A percentile compares a stretch with the other conserved stretches of the same genome.
These are phyloP conservation scores for Triticum monococcum DNA, from an alignment of 176 grass and related monocot species.

Conservation along the genomic window DNA sequence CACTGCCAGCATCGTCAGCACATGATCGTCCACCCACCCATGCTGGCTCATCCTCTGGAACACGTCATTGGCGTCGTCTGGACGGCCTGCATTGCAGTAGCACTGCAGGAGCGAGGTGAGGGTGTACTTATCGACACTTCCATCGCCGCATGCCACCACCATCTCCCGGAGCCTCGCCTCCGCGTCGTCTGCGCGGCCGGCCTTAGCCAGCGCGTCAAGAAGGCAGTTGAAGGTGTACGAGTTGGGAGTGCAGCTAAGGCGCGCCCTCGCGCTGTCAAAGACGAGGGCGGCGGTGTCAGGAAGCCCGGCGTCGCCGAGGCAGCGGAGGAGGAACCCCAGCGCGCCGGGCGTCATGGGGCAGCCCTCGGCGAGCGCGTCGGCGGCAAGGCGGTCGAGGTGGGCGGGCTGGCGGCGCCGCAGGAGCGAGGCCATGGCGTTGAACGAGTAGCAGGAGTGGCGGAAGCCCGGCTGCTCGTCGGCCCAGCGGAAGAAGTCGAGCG, in stretches of 20 bases:
- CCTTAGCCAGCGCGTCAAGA: slow-evolving; percentile 62
- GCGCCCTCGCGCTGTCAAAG: slow-evolving; percentile 48
- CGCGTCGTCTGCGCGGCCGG: slow-evolving; percentile 29
- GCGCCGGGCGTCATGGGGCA: slow-evolving; percentile 70
- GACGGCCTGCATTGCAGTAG: slow-evolving; percentile 61
- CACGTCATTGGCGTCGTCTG: slow-evolving; percentile 38
- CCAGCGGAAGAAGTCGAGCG: slow-evolving; percentile 84
- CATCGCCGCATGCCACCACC: slow-evolving; percentile 26
- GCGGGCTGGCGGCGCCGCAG: slow-evolving; percentile 44
- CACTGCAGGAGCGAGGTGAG: slow-evolving; percentile 69
- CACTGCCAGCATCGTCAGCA: slow-evolving; percentile 57
- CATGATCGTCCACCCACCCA: slow-evolving; percentile 68
- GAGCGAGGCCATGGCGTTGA: slow-evolving; percentile 72
- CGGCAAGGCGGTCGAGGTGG: slow-evolving; percentile 49
- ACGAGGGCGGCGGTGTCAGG: slow-evolving; percentile 45
- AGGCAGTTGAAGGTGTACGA: slow-evolving; percentile 86
- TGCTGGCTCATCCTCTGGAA: slow-evolving; percentile 60
- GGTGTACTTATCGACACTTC: slow-evolving; percentile 65
- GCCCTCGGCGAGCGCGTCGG: slow-evolving; percentile 29
- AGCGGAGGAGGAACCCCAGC: slow-evolving; percentile 74
- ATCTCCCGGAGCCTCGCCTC: slow-evolving; percentile 71
- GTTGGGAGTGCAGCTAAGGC: slow-evolving; percentile 63
- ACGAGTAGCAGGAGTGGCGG: slow-evolving; percentile 83
- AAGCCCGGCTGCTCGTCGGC: slow-evolving; percentile 53
- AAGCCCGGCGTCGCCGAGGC: slow-evolving; percentile 53